Evolutionary conservation across 805 yeast species (phyloP), one percentile per base, ranked within the genome.

Genomic region (Tetrapisispora phaffii): DNA sequence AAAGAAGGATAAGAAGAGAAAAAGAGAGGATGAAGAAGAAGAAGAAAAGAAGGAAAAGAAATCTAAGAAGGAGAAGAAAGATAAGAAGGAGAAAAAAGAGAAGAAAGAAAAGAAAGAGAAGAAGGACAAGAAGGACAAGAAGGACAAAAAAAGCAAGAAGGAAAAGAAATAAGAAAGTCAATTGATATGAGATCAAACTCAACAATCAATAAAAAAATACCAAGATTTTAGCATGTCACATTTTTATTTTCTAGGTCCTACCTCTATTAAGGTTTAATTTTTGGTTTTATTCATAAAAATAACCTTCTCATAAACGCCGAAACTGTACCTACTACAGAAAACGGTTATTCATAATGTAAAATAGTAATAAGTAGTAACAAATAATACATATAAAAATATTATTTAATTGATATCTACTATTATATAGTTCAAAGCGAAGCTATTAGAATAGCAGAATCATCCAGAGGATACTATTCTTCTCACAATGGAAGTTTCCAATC

Each of bases 1-100:
- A 42, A 55, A 65, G 54, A 57, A 67, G 50, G 50, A 60, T 47
- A 36, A 38, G 17, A 38, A 38, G 41, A 38, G 41, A 38, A 38
- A 38, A 33, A 38, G 41, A 31, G 42, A 39, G 2, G 23, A 33
- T 21, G 42, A 39, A 15, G 42, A 39, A 13, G 29, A 31, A 9
- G 34, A 32, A 22, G 35, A 32, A 9, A 39, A 39, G 35, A 20
- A 39, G 10, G 34, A 39, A 31, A 39, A 39, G 41, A 39, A 39
- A 24, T 39, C 41, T 3, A 39, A 39, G 41, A 39, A 39, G 22
- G 42, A 39, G 23, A 39, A 32, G 36, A 32, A 39, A 13, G 36
- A 39, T 4, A 39, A 40, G 38, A 40, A 40, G 22, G 42, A 40
- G 16, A 40, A 40, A 28, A 40, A 40, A 12, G 42, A 40, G 2